A percentile compares a stretch with the other conserved stretches of the same genome.
Conservation (phyloP, 2,329 filamentous ascomycete species). For the Colletotrichum tofieldiae region DNA sequence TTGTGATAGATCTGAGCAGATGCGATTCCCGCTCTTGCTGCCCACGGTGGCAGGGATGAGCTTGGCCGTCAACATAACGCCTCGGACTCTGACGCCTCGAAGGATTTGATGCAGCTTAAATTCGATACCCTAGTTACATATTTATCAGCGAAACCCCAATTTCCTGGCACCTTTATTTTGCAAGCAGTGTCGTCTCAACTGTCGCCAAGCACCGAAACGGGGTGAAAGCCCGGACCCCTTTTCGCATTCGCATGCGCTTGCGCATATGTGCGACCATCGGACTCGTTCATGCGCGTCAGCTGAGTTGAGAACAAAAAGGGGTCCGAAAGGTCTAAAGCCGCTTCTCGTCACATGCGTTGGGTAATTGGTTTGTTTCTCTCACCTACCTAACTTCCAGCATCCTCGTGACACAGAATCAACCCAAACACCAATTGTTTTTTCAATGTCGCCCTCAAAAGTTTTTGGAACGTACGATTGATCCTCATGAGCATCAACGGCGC, state of each 20-base stretch:
- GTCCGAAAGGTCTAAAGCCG: background rate
- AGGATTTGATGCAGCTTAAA: background rate
- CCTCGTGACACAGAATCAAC: background rate
- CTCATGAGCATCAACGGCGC: background rate
- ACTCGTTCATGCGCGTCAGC: slow-evolving; percentile 11
- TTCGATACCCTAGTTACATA: background rate
- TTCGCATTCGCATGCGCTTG: slow-evolving; percentile 18
- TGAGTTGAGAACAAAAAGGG: background rate
- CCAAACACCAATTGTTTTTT: background rate
- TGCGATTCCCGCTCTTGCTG: background rate
- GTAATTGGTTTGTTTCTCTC: background rate
- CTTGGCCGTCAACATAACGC: background rate
- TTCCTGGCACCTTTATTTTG: background rate
- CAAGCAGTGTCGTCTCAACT: background rate
- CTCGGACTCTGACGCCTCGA: background rate
- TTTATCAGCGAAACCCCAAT: no score
- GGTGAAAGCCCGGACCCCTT: slow-evolving; percentile 1
- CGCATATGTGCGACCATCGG: slow-evolving; percentile 6
- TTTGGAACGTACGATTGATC: background rate
- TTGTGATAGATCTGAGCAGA: no score
- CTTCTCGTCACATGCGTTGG: background rate
- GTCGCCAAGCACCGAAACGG: background rate
- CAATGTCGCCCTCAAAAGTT: background rate
- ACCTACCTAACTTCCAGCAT: background rate
- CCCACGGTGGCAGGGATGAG: background rate